phyloP scores from a whole-genome alignment of 2,329 filamentous ascomycete species.

The Thyridium curvatum region DNA sequence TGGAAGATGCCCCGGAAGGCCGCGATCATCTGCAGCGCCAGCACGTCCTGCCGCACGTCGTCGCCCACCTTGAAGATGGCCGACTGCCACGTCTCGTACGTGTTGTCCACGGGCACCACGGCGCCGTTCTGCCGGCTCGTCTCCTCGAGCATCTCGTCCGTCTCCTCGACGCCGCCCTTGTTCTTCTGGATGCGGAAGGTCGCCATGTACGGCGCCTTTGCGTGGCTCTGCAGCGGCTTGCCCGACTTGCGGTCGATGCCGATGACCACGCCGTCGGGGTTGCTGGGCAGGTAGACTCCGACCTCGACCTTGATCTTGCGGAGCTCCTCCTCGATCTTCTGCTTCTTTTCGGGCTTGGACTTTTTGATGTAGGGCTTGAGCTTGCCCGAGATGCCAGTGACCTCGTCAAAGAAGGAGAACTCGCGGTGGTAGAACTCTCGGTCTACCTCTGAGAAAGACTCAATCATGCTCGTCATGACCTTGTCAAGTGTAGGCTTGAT shows the following conservation, averaged over 20 bases:
- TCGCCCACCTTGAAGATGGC: constrained; percentile 99
- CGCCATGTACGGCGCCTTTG: constrained; percentile 98
- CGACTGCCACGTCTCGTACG: constrained; percentile 95
- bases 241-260: constrained; percentile 97
- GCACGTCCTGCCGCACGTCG: constrained; percentile 93
- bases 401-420: constrained; percentile 96
- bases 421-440: constrained; percentile 86
- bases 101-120: constrained; percentile 36
- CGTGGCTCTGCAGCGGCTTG: constrained; percentile 94
- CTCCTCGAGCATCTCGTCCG: constrained; percentile 45
- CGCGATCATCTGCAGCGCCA: constrained; percentile 95
- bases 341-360: constrained; percentile 93
- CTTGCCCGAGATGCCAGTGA: constrained; percentile 92
- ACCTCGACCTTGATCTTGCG: constrained; percentile 96
- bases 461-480: constrained; percentile 78
- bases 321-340: constrained; percentile 97
- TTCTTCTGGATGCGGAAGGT: constrained; percentile 94
- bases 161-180: constrained; percentile 45
- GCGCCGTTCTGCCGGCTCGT: constrained; percentile 27
- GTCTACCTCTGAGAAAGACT: constrained; percentile 74
- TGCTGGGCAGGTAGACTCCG: constrained; percentile 93
- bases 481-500: constrained; percentile 91
- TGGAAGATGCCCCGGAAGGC: constrained; percentile 97
- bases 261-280: constrained; percentile 93
- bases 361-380: constrained; percentile 88